phyloP scores from a whole-genome alignment of 2,329 filamentous ascomycete genomes.

The Lachnellula suecica region DNA sequence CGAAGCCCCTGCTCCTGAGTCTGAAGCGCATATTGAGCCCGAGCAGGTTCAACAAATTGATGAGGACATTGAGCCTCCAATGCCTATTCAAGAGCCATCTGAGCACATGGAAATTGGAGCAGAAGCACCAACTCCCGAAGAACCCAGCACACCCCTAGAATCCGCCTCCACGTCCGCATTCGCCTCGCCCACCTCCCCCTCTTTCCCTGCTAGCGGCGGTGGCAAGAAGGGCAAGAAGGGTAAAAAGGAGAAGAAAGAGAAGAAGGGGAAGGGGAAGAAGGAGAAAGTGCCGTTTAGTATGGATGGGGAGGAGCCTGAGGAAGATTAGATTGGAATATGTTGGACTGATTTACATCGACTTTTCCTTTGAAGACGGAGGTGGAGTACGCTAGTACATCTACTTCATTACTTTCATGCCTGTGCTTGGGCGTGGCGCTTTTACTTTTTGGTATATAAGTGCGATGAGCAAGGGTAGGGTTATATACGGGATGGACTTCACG shows the following conservation, averaged over 20 bases:
- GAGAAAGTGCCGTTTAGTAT: slow-evolving; percentile 11
- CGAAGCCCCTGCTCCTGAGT: not conserved
- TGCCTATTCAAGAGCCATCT: not conserved
- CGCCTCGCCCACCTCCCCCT: slow-evolving; percentile 6
- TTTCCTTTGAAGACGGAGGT: no score
- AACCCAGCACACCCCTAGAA: not conserved
- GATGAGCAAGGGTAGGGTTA: no score
- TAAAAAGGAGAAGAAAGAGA: slow-evolving; percentile 16
- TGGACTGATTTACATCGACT: no score
- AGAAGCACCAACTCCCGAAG: not conserved
- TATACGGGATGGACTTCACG: no score
- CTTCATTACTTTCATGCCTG: no score
- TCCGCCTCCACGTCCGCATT: slow-evolving; percentile 4
- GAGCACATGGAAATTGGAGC: not conserved
- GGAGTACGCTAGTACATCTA: no score
- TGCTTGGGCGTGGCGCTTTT: no score
- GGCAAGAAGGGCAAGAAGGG: slow-evolving; percentile 19
- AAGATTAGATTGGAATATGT: not conserved
- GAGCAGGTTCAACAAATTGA: no score
- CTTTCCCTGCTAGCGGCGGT: slow-evolving; percentile 3
- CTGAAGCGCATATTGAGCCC: not conserved
- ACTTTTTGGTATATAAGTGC: no score
- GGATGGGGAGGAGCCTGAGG: slow-evolving; percentile 12
- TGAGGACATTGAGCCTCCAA: not conserved
- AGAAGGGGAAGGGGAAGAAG: slow-evolving; percentile 14